phyloP scores from a whole-genome alignment of 2,329 filamentous ascomycete genomes.

The Fusarium caatingaense region DNA sequence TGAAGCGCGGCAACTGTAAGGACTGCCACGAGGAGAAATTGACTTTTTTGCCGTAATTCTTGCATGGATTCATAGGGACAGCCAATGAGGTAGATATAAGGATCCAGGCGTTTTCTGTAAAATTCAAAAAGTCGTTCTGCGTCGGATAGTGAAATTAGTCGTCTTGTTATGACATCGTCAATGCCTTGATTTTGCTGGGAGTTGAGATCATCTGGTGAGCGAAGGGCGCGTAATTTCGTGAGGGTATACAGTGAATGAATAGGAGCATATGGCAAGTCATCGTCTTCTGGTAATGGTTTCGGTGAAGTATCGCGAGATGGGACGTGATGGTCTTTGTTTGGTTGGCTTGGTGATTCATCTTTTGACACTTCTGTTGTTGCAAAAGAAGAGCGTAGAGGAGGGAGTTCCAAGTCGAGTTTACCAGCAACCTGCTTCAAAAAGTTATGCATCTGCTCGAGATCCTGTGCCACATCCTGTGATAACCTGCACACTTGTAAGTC shows the following conservation, averaged over 20 bases:
- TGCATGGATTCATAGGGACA: slow-evolving; percentile 62
- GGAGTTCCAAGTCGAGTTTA: slow-evolving; percentile 42
- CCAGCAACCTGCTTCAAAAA: slow-evolving; percentile 41
- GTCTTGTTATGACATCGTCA: slow-evolving; percentile 53
- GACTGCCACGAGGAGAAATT: slow-evolving; percentile 67
- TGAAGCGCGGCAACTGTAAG: slow-evolving; percentile 70
- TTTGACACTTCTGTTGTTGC: slow-evolving; percentile 37
- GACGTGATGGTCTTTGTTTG: slow-evolving; percentile 3
- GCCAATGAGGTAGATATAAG: slow-evolving; percentile 65
- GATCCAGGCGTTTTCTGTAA: slow-evolving; percentile 63
- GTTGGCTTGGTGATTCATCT: slow-evolving; percentile 30
- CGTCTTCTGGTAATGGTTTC: slow-evolving; percentile 48
- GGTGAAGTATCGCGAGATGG: slow-evolving; percentile 43
- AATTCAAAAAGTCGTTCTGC: slow-evolving; percentile 63
- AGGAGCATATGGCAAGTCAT: slow-evolving; percentile 52
- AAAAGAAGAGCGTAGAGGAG: slow-evolving; percentile 30
- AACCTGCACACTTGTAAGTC: neutral
- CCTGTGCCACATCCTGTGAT: slow-evolving; percentile 39
- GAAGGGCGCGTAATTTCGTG: slow-evolving; percentile 52
- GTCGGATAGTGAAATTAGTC: slow-evolving; percentile 58
- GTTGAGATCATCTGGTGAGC: slow-evolving; percentile 49
- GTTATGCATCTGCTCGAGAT: slow-evolving; percentile 43
- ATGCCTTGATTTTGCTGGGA: slow-evolving; percentile 36
- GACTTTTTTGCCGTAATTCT: slow-evolving; percentile 65
- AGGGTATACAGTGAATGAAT: slow-evolving; percentile 55